phyloP scores from a whole-genome alignment of 441 rosid genomes.

The Adansonia madagascariensis region DNA sequence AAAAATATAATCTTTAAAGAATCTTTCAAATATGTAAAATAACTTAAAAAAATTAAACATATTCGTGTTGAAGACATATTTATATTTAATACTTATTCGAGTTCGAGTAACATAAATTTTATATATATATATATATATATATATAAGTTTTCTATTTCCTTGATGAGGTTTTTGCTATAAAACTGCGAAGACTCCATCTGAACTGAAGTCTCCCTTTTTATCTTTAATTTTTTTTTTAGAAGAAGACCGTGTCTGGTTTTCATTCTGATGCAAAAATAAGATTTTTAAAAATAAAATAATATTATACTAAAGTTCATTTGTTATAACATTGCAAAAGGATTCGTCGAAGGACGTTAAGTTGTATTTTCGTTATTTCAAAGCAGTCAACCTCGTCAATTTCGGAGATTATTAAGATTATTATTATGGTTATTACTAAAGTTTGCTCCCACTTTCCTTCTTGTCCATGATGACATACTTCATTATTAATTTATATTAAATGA shows the following conservation, averaged over 20 bases:
- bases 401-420: conserved; percentile 34
- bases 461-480: conserved; percentile 35
- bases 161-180: too few species aligned
- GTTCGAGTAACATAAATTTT: too few species aligned
- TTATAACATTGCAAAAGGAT: too few species aligned
- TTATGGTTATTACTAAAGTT: conserved; percentile 32
- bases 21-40: too few species aligned
- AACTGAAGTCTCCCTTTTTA: neutral
- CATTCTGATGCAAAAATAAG: conserved; percentile 6
- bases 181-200: neutral
- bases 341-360: neutral
- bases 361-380: conserved; percentile 26
- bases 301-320: too few species aligned
- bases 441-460: conserved; percentile 62
- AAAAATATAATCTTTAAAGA: too few species aligned
- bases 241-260: conserved; percentile 16
- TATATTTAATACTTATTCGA: too few species aligned
- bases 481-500: neutral
- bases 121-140: too few species aligned
- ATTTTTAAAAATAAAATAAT: conserved; percentile 6
- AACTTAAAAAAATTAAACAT: too few species aligned
- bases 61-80: too few species aligned
- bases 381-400: conserved; percentile 57
- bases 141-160: too few species aligned
- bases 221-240: neutral